A percentile compares a stretch with the other conserved stretches of the same genome.
phyloP scores from a whole-genome alignment of 108 stramenopile species.

The Skeletonema grethae region DNA sequence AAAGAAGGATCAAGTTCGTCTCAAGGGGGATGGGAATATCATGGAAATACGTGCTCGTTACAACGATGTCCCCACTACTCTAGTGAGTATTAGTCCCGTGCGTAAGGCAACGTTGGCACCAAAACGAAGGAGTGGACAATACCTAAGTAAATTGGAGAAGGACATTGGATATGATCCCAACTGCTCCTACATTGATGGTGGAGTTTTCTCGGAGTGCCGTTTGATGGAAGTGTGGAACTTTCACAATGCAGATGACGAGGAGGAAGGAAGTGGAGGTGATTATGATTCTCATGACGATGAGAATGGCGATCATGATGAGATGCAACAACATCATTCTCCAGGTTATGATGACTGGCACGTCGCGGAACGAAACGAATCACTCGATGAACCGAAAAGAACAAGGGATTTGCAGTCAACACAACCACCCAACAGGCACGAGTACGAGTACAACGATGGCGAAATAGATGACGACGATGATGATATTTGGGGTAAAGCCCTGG shows the following conservation, averaged over 20 bases:
- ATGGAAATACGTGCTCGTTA: slow-evolving; percentile 49
- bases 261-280: slow-evolving; percentile 13
- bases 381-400: not conserved
- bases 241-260: slow-evolving; percentile 38
- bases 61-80: slow-evolving; percentile 46
- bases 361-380: not conserved
- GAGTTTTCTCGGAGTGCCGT: slow-evolving; percentile 43
- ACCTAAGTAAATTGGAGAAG: slow-evolving; percentile 35
- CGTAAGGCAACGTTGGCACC: slow-evolving; percentile 36
- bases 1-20: slow-evolving; percentile 17
- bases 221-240: slow-evolving; percentile 53
- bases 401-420: not conserved
- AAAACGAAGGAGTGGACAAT: slow-evolving; percentile 25
- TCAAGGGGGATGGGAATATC: slow-evolving; percentile 30
- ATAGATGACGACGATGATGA: not conserved
- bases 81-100: slow-evolving; percentile 46
- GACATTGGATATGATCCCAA: slow-evolving; percentile 50
- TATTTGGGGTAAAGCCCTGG: slow-evolving; percentile 28
- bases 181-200: slow-evolving; percentile 44
- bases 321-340: not conserved
- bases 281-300: slow-evolving; percentile 12
- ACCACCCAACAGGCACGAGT: not conserved
- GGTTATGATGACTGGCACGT: not conserved
- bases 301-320: not conserved
- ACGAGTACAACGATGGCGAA: not conserved